Percentiles rank a stretch among this genome's conserved stretches.
These are phyloP conservation scores for Boletus coccyginus DNA, from an alignment of 768 basidiomycete species.

Conservation along the genomic window DNA sequence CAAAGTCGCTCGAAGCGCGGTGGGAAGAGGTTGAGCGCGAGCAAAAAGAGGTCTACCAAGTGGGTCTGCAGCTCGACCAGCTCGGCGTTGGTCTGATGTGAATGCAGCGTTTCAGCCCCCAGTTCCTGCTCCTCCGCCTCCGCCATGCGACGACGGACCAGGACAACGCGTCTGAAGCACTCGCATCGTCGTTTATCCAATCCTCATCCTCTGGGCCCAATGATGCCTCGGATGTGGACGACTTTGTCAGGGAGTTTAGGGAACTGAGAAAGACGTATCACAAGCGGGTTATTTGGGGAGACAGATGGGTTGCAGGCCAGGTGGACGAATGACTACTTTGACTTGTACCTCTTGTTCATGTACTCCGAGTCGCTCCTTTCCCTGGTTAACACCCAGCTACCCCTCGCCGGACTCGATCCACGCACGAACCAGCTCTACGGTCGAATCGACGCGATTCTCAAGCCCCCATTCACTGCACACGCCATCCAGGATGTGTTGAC, in stretches of 20 bases:
- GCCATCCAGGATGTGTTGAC: conserved; percentile 14
- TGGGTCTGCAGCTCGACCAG: conserved; percentile 28
- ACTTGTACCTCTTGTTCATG: conserved; percentile 9
- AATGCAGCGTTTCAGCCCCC: conserved; percentile 75
- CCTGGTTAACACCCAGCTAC: conserved; percentile 10
- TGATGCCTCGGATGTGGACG: conserved; percentile 60
- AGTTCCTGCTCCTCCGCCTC: conserved; percentile 85
- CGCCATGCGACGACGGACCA: conserved; percentile 87
- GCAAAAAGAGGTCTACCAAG: conserved; percentile 88
- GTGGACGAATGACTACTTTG: conserved; percentile 54
- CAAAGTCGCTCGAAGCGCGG: conserved; percentile 72
- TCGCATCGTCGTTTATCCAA: conserved; percentile 82
- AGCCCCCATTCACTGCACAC: conserved; percentile 13
- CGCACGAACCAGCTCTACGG: not conserved
- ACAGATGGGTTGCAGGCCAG: conserved; percentile 81
- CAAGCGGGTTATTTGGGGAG: conserved; percentile 87
- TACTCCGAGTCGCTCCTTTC: conserved; percentile 26
- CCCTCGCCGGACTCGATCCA: not conserved
- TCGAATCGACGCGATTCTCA: conserved; percentile 17
- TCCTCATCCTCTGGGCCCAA: conserved; percentile 35
- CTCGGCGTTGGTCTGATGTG: conserved; percentile 8
- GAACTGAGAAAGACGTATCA: conserved; percentile 89
- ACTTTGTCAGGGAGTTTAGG: conserved; percentile 86
- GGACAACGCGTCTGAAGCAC: conserved; percentile 83
- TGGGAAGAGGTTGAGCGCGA: conserved; percentile 89